Evolutionary conservation across 2,329 filamentous ascomycete species (phyloP), one percentile per base, ranked within the genome.

Genomic region (Rhynchosporium secalis): DNA sequence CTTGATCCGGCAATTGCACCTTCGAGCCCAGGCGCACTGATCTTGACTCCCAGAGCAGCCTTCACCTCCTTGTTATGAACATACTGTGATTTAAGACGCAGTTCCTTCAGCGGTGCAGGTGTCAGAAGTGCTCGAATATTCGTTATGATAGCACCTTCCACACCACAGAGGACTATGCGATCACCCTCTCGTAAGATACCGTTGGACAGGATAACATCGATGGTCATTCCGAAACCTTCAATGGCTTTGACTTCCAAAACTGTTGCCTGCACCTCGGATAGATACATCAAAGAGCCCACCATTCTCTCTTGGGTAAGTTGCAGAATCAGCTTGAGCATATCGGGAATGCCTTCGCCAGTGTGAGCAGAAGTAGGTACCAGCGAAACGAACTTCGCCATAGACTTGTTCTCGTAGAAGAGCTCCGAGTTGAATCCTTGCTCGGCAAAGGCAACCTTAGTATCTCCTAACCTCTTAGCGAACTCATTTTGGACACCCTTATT

Each of bases 41-140:
- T 98, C 85, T 99, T 99, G 77, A 99, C 92, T 89, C 95, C 95
- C 73, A 99, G 85, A 8, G 95, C 92, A 26, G 96, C 95, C 83
- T 97, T 99, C 79, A 97, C 93, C 77, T 96, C 92, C 81, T 99
- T 98, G 81, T 99, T 97, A 81, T 99, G 96, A 36, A 99, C 94
- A 73, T 99, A 99, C 66, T 88, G 85, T 3, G 93, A 96, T 79
- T 98, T 98, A 72, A 99, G 86, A 76, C 96, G 92, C 68, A 99
- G 78, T 76, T 99, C 95, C 75, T 92, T 95, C 75, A 99, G 86
- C 64, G 92, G 91, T 10, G 92, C 93, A 1, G 95, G 95, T 3
- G 95, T 99, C 58, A 99, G 82, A 31, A 99, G 83, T 13, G 95
- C 96, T 79, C 95, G 87, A 72, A 99, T 95, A 70, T 97, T 97